These are phyloP conservation scores for Leishmania tarentolae DNA, from an alignment of 208 protist species.

Conservation along the genomic window DNA sequence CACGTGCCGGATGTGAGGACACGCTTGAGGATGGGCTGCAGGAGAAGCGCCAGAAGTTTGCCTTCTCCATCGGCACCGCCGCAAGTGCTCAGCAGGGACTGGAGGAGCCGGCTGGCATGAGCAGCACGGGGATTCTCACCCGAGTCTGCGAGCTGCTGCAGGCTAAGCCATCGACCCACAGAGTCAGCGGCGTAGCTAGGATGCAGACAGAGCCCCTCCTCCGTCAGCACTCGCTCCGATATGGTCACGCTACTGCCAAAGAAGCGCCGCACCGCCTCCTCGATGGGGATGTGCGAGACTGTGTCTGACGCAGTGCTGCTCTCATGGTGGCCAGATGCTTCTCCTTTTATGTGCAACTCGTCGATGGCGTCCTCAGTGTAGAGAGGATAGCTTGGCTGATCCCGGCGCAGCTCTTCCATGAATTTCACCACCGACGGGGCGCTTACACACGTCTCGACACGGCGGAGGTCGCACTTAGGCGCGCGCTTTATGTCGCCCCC, in stretches of 20 bases:
- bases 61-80: constrained; percentile 40
- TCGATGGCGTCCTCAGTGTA: constrained; percentile 14
- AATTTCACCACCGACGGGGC: constrained; percentile 47
- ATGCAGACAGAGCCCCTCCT: constrained; percentile 58
- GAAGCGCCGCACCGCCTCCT: constrained; percentile 38
- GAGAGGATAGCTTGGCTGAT: constrained; percentile 22
- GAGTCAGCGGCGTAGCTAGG: constrained; percentile 52
- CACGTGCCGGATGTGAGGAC: constrained; percentile 24
- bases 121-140: constrained; percentile 15
- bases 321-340: neutral
- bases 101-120: constrained; percentile 39
- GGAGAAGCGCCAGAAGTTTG: constrained; percentile 51
- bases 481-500: constrained; percentile 46
- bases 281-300: constrained; percentile 21
- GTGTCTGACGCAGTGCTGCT: neutral
- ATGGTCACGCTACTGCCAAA: constrained; percentile 23
- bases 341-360: neutral
- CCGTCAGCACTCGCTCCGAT: constrained; percentile 33
- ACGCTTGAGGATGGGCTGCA: constrained; percentile 48
- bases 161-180: constrained; percentile 24
- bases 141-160: constrained; percentile 28
- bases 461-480: constrained; percentile 62
- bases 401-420: constrained; percentile 34
- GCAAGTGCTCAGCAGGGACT: constrained; percentile 49
- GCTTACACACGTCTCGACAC: constrained; percentile 60